Base-by-base conservation (phyloP, 306 rosid genomes). In the Clitoria ternatea region DNA sequence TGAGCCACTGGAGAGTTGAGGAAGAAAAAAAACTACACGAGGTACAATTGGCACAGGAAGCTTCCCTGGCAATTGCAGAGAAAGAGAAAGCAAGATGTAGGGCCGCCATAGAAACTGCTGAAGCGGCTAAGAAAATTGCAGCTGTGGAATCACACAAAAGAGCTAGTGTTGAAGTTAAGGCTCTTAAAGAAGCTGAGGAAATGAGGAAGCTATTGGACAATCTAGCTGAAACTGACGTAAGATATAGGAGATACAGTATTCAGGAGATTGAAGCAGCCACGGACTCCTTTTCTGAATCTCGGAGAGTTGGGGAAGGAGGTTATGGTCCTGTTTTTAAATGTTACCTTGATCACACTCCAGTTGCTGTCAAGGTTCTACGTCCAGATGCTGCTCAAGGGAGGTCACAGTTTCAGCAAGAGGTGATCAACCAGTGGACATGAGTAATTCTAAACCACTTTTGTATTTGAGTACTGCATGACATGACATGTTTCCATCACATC, bases 351-450 rank as follows among this genome's bases (percentile, higher is more conserved):
- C 96, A 91, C 74, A 94, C 99, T 36, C 78, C 86, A 0, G 99
- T 78, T 17, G 99, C 99, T 3, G 96, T 91, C 49, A 94, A 94
- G 88, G 96, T 87, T 79, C 80, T 94, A 24, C 87, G 97, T 32
- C 64, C 78, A 29, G 82, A 72, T 56, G 68, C 82, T 7, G 82
- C 78, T 65, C 78, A 78, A 72, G 82, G 82, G 50, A 87, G 84
- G 80, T 39, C 87, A 67, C 96, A 94, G 74, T 94, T 94, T 80
- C 97, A 91, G 75, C 92, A 86, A 87, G 99, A 94, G 99, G 99
- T 94, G 75, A 82, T 80, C 30, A 68, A 75, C 50, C 50, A 32
- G 33, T 78, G 75, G 17, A 48, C 56, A 59, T 67, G 53, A 59
- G 57, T 69, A 76, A 80, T 75, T 61, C 45, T 75, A 75, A 53